A percentile compares a stretch with the other conserved stretches of the same genome.
Conservation (phyloP, 2,329 filamentous ascomycete genomes). For the Dactylella cylindrospora region DNA sequence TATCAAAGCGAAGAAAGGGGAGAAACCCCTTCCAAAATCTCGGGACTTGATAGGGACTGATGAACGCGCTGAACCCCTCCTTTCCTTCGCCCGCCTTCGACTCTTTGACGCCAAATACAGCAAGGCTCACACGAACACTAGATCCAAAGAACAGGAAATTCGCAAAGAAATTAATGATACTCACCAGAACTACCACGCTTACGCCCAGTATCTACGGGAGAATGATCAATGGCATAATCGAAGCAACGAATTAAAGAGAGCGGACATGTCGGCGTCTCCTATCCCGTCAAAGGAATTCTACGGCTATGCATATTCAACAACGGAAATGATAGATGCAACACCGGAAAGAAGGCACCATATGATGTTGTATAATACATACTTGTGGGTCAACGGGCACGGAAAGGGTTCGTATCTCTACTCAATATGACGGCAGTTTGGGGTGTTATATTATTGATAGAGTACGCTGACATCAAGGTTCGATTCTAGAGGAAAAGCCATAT, state of each 20-base stretch:
- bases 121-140: background rate
- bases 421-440: no score
- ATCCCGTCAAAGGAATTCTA: background rate
- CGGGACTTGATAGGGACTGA: no score
- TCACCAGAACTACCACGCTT: background rate
- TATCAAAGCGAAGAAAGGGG: no score
- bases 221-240: slow-evolving; percentile 2
- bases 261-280: background rate
- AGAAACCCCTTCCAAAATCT: no score
- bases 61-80: background rate
- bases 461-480: no score
- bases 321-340: slow-evolving; percentile 5
- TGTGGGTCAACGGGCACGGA: background rate
- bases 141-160: background rate
- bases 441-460: no score
- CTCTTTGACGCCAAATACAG: slow-evolving; percentile 2
- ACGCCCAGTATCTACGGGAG: background rate
- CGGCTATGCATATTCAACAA: background rate
- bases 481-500: no score
- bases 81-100: background rate
- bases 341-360: background rate
- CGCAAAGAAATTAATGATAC: background rate
- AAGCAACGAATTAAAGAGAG: background rate
- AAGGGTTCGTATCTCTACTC: no score
- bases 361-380: slow-evolving; percentile 1